Conservation (phyloP, 768 basidiomycete genomes). For the Podaxis rugospora region DNA sequence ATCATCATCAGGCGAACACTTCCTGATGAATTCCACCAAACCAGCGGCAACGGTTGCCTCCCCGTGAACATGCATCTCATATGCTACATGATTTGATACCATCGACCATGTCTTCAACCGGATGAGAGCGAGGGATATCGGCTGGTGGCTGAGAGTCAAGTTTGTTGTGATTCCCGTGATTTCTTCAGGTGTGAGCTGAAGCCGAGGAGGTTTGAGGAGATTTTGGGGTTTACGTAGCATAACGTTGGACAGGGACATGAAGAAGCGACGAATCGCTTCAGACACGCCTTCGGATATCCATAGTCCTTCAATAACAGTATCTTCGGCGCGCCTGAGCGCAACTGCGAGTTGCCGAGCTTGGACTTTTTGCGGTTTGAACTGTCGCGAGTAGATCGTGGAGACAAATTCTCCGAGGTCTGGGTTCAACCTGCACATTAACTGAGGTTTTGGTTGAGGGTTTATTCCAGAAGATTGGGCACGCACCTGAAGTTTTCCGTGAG, state of each 20-base stretch:
- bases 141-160: conserved; percentile 22
- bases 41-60: conserved; percentile 45
- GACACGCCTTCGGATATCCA: conserved; percentile 21
- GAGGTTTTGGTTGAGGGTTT: neutral
- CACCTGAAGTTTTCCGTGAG: conserved; percentile 50
- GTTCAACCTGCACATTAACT: conserved; percentile 32
- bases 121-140: conserved; percentile 42
- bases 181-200: conserved; percentile 14
- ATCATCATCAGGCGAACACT: conserved; percentile 35
- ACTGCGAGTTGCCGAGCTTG: conserved; percentile 36
- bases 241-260: conserved; percentile 37
- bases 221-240: conserved; percentile 39
- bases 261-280: conserved; percentile 28
- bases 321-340: conserved; percentile 26
- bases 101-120: conserved; percentile 30
- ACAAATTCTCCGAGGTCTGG: conserved; percentile 52
- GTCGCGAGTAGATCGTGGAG: conserved; percentile 44
- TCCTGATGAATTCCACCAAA: conserved; percentile 32
- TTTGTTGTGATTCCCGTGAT: conserved; percentile 11
- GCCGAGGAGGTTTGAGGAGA: conserved; percentile 22
- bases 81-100: conserved; percentile 30
- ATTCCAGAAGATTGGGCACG: neutral
- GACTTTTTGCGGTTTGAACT: conserved; percentile 44
- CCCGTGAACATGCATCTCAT: conserved; percentile 42
- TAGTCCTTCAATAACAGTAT: conserved; percentile 15